These are phyloP conservation scores for Eugenia klotzschiana DNA, from an alignment of 441 rosid species.

Conservation along the genomic window DNA sequence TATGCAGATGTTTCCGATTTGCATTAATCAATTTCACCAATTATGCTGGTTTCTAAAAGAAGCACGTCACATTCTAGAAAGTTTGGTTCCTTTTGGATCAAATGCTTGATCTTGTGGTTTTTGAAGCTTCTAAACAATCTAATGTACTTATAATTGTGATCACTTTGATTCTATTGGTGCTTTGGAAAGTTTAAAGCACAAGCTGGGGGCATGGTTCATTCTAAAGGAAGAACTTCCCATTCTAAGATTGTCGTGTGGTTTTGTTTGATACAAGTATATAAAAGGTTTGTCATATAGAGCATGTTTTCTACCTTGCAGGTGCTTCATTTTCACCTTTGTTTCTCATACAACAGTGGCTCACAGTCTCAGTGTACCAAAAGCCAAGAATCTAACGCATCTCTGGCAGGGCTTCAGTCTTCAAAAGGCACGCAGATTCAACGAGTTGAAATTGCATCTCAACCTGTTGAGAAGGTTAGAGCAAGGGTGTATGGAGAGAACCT, in stretches of 20 bases:
- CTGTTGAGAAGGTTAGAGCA: conserved; percentile 1
- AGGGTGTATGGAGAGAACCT: background rate
- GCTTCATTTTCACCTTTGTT: conserved; percentile 25
- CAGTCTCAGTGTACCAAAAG: conserved; percentile 7
- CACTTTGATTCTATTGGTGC: background rate
- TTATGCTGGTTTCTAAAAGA: background rate
- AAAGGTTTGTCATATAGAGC: background rate
- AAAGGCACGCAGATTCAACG: background rate
- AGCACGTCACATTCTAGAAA: background rate
- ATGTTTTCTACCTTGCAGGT: conserved; percentile 12
- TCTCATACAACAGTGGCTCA: conserved; percentile 25
- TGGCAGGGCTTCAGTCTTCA: background rate
- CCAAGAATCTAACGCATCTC: conserved; percentile 4
- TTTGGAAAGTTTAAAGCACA: background rate
- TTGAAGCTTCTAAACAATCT: background rate
- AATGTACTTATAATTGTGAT: background rate
- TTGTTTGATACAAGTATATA: background rate
- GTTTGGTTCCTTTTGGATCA: background rate
- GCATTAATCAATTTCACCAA: background rate
- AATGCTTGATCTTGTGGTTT: background rate
- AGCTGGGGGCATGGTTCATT: background rate
- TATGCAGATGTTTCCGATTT: background rate
- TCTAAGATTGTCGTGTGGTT: background rate
- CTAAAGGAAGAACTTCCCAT: background rate
- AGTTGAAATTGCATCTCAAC: conserved; percentile 10